phyloP scores from a whole-genome alignment of 306 rosid genomes.

The Amphicarpaea edgeworthii region DNA sequence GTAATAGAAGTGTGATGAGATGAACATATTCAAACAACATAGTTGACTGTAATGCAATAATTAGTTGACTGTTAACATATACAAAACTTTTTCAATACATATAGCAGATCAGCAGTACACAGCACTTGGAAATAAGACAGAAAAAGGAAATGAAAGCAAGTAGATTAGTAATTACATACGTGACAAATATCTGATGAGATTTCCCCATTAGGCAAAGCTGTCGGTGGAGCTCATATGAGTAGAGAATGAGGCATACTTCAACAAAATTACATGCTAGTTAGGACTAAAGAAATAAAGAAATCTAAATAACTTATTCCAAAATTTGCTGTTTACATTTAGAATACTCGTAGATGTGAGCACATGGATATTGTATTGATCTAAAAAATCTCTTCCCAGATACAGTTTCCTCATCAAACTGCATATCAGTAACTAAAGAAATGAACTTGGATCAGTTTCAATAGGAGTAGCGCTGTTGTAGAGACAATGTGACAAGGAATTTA shows the following conservation, averaged over 20 bases:
- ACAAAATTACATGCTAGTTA: slow-evolving; percentile 44
- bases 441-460: slow-evolving; percentile 37
- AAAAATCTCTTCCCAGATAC: slow-evolving; percentile 70
- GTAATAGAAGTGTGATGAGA: slow-evolving; percentile 8
- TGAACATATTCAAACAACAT: slow-evolving; percentile 23
- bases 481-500: neutral
- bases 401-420: slow-evolving; percentile 69
- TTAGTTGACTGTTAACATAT: neutral
- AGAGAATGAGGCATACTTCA: slow-evolving; percentile 77
- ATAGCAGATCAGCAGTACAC: slow-evolving; percentile 2
- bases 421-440: slow-evolving; percentile 57
- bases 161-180: slow-evolving; percentile 60
- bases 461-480: slow-evolving; percentile 17
- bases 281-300: slow-evolving; percentile 36
- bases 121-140: slow-evolving; percentile 37
- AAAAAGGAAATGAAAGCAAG: slow-evolving; percentile 13
- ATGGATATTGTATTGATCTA: slow-evolving; percentile 66
- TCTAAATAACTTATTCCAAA: slow-evolving; percentile 20
- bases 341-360: slow-evolving; percentile 74
- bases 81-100: neutral
- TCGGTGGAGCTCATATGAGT: slow-evolving; percentile 82
- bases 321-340: slow-evolving; percentile 72
- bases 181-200: slow-evolving; percentile 67
- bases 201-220: slow-evolving; percentile 61
- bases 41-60: slow-evolving; percentile 24